A percentile compares a stretch with the other conserved stretches of the same genome.
These are phyloP conservation scores for Acacia melanoxylon DNA, from an alignment of 306 rosid species.

Conservation along the genomic window DNA sequence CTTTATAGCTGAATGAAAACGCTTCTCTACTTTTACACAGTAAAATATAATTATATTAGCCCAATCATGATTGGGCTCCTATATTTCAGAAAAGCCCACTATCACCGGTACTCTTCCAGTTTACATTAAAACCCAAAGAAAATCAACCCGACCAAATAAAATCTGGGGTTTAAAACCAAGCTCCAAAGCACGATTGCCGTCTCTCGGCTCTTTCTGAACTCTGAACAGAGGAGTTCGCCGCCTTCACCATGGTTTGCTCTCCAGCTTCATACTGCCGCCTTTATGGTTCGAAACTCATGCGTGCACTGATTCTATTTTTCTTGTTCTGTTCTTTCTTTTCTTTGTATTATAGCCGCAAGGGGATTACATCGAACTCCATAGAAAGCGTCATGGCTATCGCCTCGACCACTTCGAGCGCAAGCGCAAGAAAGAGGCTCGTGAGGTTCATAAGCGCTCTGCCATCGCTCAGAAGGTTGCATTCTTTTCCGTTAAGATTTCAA, in stretches of 20 bases:
- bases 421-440: slow-evolving; percentile 93
- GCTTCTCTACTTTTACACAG: no score
- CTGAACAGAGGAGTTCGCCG: background rate
- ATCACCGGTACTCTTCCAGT: no score
- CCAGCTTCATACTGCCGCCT: background rate
- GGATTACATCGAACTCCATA: slow-evolving; percentile 89
- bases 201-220: background rate
- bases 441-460: slow-evolving; percentile 72
- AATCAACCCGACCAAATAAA: background rate
- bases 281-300: background rate
- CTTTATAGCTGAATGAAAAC: no score
- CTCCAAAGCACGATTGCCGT: background rate
- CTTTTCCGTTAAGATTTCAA: background rate
- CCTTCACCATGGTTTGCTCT: slow-evolving; percentile 23
- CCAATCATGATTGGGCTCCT: background rate
- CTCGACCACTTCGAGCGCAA: slow-evolving; percentile 85
- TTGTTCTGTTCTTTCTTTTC: background rate
- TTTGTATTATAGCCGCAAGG: slow-evolving; percentile 78
- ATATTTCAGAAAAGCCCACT: background rate
- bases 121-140: background rate
- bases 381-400: slow-evolving; percentile 85
- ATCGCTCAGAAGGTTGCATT: slow-evolving; percentile 74
- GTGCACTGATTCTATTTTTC: background rate
- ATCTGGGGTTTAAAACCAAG: background rate
- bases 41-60: background rate